phyloP scores from a whole-genome alignment of 2,329 filamentous ascomycete species.

The Aspergillus transmontanensis region DNA sequence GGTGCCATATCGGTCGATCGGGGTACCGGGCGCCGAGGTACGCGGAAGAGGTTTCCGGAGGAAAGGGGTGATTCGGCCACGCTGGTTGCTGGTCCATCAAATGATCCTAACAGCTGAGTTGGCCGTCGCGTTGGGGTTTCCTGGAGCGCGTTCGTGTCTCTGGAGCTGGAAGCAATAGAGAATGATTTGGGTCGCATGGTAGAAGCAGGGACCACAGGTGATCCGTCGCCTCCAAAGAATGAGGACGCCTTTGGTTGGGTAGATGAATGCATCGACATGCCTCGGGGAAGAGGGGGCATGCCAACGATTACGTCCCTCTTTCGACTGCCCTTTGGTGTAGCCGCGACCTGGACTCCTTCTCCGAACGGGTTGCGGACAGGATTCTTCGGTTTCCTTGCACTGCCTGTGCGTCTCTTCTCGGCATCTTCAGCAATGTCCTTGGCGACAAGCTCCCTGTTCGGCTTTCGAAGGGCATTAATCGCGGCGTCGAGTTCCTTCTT shows the following conservation, averaged over 20 bases:
- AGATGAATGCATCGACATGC: constrained; percentile 29
- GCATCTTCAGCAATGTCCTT: constrained; percentile 49
- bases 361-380: constrained; percentile 44
- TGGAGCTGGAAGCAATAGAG: constrained; percentile 22
- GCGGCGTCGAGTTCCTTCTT: constrained; percentile 53
- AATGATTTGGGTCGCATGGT: constrained; percentile 30
- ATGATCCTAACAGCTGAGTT: constrained; percentile 25
- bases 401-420: constrained; percentile 37
- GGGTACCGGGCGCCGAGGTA: constrained; percentile 30
- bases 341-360: constrained; percentile 52
- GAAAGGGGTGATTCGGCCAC: constrained; percentile 18
- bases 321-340: constrained; percentile 47
- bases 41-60: constrained; percentile 28
- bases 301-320: constrained; percentile 33
- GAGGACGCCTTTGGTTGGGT: constrained; percentile 25
- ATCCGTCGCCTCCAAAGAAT: constrained; percentile 10
- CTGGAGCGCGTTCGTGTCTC: constrained; percentile 30
- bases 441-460: constrained; percentile 50
- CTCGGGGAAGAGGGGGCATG: constrained; percentile 31
- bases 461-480: constrained; percentile 50
- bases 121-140: constrained; percentile 45
- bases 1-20: constrained; percentile 28
- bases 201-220: constrained; percentile 33
- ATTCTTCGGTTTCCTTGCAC: constrained; percentile 44
- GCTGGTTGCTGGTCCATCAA: constrained; percentile 12